A percentile compares a stretch with the other conserved stretches of the same genome.
phyloP scores from a whole-genome alignment of 257 asterid species.

The Thymus mandschuricus region DNA sequence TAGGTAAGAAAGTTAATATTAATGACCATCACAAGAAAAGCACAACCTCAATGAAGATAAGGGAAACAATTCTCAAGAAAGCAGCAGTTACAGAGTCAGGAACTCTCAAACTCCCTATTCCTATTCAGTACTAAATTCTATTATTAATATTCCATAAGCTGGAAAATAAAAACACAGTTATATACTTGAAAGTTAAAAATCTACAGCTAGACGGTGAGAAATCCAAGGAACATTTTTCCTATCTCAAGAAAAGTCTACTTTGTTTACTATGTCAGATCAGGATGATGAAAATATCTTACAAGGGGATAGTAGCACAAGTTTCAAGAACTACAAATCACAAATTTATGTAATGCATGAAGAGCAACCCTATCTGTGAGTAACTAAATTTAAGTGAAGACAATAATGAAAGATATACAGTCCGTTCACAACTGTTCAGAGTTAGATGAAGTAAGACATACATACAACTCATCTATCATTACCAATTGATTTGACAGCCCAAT shows the following conservation, averaged over 20 bases:
- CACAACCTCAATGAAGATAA: too few species aligned
- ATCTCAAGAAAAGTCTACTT: slow-evolving; percentile 9
- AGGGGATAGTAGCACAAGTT: slow-evolving; percentile 23
- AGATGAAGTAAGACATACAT: slow-evolving; percentile 5
- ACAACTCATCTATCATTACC: slow-evolving; percentile 18
- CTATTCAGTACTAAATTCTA: slow-evolving; percentile 6
- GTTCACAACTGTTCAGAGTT: slow-evolving; percentile 5
- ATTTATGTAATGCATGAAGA: slow-evolving; percentile 12
- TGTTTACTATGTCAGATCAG: slow-evolving; percentile 11
- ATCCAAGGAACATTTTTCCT: not conserved
- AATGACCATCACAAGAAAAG: too few species aligned
- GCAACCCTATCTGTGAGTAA: slow-evolving; percentile 13
- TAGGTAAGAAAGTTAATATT: too few species aligned
- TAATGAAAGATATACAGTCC: slow-evolving; percentile 6
- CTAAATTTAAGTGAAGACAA: slow-evolving; percentile 15
- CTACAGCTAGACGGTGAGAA: too few species aligned
- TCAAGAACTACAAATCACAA: slow-evolving; percentile 27
- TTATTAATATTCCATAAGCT: not conserved
- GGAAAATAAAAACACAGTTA: not conserved
- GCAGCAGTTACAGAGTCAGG: not conserved
- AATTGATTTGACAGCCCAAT: slow-evolving; percentile 12
- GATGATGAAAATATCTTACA: slow-evolving; percentile 16
- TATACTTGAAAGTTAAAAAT: too few species aligned
- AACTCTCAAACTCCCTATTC: not conserved
- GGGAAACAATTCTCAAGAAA: not conserved